These are phyloP conservation scores for Naganishia antarctica DNA, from an alignment of 768 basidiomycete species.

Conservation along the genomic window DNA sequence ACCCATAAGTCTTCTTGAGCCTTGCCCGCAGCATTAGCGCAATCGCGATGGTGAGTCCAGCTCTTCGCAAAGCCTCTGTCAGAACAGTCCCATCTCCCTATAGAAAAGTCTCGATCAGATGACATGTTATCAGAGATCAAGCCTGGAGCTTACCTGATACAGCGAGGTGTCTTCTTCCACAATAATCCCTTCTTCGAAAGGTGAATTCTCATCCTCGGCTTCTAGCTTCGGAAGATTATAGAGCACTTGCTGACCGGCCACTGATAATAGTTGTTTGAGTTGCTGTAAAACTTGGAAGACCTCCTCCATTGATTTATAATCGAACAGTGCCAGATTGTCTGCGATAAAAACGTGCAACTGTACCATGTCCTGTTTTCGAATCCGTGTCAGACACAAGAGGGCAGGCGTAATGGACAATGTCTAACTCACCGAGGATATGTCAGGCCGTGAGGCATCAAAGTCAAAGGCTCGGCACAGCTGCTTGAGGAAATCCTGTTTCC, in stretches of 20 bases:
- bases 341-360: constrained; percentile 87
- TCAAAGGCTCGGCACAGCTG: constrained; percentile 77
- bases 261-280: constrained; percentile 69
- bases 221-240: constrained; percentile 64
- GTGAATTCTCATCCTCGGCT: constrained; percentile 10
- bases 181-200: constrained; percentile 15
- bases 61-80: constrained; percentile 32
- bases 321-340: constrained; percentile 85
- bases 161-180: constrained; percentile 23
- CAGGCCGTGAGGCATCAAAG: constrained; percentile 57
- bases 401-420: not conserved
- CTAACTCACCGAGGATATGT: constrained; percentile 8
- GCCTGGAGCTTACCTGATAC: not conserved
- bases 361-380: constrained; percentile 63
- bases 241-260: constrained; percentile 73
- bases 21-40: constrained; percentile 82
- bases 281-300: constrained; percentile 72
- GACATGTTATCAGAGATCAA: not conserved
- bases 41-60: constrained; percentile 72
- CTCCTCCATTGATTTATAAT: constrained; percentile 95
- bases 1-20: constrained; percentile 72
- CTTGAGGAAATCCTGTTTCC: constrained; percentile 81
- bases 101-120: not conserved
- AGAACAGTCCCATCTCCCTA: constrained; percentile 8
- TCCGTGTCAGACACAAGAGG: not conserved